These are phyloP conservation scores for Helenozyma baotianmanensis DNA, from an alignment of 805 yeast genomes.

Conservation along the genomic window DNA sequence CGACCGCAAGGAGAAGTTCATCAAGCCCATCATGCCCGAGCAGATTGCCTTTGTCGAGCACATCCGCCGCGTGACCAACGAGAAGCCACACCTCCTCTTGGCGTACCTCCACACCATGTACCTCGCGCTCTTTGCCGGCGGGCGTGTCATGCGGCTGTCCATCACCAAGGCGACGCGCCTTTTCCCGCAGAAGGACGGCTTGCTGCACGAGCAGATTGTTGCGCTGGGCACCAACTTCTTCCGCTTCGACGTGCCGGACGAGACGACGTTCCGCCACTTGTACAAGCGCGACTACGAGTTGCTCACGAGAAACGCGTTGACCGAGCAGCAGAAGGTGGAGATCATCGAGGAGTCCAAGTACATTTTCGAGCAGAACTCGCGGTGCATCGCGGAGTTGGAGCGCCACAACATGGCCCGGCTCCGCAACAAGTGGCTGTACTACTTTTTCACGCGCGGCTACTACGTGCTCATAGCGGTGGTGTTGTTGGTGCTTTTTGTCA, in stretches of 20 bases:
- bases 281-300: conserved; percentile 78
- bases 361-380: conserved; percentile 59
- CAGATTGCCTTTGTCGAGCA: conserved; percentile 63
- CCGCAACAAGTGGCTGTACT: conserved; percentile 50
- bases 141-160: conserved; percentile 64
- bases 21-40: conserved; percentile 51
- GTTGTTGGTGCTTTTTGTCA: conserved; percentile 26
- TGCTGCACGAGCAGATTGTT: conserved; percentile 59
- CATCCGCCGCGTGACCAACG: conserved; percentile 48
- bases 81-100: conserved; percentile 65
- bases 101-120: conserved; percentile 86
- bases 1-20: conserved; percentile 51
- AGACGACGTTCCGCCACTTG: conserved; percentile 54
- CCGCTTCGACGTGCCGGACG: conserved; percentile 65
- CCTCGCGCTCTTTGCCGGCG: conserved; percentile 84
- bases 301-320: conserved; percentile 63
- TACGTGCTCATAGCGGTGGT: conserved; percentile 35
- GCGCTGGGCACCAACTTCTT: conserved; percentile 59
- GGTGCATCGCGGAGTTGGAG: conserved; percentile 64
- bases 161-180: conserved; percentile 63
- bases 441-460: conserved; percentile 49
- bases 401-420: conserved; percentile 56
- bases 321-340: conserved; percentile 67
- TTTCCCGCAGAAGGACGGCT: conserved; percentile 70
- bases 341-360: conserved; percentile 64